These are phyloP conservation scores for Coemansia sp. DNA, from an alignment of 192 early-diverging fungal species.

Conservation along the genomic window DNA sequence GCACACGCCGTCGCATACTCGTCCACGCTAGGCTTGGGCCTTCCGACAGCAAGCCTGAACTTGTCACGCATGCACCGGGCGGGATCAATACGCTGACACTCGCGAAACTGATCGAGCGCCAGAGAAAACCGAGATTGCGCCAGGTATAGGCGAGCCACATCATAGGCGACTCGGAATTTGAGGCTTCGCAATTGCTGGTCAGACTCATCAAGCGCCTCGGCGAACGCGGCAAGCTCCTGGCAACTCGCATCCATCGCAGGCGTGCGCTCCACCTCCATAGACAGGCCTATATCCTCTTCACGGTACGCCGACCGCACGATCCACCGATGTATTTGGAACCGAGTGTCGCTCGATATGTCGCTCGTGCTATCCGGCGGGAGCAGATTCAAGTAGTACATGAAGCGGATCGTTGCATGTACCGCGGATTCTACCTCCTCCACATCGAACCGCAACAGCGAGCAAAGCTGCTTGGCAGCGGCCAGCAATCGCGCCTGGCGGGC, in stretches of 20 bases:
- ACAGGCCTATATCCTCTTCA: slow-evolving; percentile 32
- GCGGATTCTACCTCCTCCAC: slow-evolving; percentile 36
- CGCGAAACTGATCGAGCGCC: slow-evolving; percentile 19
- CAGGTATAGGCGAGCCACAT: slow-evolving; percentile 31
- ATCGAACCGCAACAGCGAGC: slow-evolving; percentile 13
- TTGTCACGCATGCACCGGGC: slow-evolving; percentile 4
- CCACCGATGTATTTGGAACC: slow-evolving; percentile 32
- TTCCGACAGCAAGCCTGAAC: slow-evolving; percentile 12
- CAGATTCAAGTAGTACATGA: slow-evolving; percentile 35
- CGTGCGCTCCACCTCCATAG: slow-evolving; percentile 11
- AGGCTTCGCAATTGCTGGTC: not conserved
- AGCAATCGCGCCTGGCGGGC: slow-evolving; percentile 29
- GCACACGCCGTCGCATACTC: slow-evolving; percentile 36
- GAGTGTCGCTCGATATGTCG: not conserved
- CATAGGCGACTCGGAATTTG: slow-evolving; percentile 22
- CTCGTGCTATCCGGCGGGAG: slow-evolving; percentile 4
- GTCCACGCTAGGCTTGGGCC: slow-evolving; percentile 23
- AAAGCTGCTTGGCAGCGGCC: slow-evolving; percentile 10
- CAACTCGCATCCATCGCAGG: slow-evolving; percentile 19
- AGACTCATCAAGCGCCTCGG: not conserved
- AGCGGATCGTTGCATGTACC: slow-evolving; percentile 36
- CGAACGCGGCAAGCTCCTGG: not conserved
- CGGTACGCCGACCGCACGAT: slow-evolving; percentile 40
- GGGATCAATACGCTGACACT: slow-evolving; percentile 31
- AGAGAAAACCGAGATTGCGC: slow-evolving; percentile 13